Evolutionary conservation across 192 early-diverging fungal species (phyloP).

Genomic region (Obelidium mucronatum): DNA sequence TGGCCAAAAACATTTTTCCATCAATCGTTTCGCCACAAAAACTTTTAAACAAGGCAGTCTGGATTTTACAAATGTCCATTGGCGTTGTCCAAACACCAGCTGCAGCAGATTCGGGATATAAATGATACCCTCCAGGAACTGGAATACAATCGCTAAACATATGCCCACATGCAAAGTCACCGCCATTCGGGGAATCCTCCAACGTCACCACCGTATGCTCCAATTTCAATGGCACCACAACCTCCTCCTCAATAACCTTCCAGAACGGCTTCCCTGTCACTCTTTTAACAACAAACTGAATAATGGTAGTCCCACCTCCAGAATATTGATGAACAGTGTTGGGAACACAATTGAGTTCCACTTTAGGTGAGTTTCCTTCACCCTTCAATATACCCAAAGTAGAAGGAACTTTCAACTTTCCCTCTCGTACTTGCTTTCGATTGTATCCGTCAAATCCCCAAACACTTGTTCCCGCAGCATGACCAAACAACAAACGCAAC

Average conservation of each 20-base stretch:
- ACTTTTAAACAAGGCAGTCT: not conserved
- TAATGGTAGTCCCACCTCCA: conserved; percentile 37
- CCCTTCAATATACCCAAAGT: conserved; percentile 31
- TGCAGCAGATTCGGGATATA: conserved; percentile 46
- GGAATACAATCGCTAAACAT: conserved; percentile 11
- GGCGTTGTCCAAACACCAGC: conserved; percentile 47
- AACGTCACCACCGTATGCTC: conserved; percentile 32
- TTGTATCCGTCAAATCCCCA: conserved; percentile 43
- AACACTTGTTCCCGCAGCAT: conserved; percentile 39
- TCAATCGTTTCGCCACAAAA: not conserved
- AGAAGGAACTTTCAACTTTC: conserved; percentile 16
- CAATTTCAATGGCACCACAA: conserved; percentile 37
- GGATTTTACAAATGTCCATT: conserved; percentile 17
- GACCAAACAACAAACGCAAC: conserved; percentile 40
- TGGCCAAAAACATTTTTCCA: not conserved
- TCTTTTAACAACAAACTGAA: conserved; percentile 43
- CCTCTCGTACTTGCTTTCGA: conserved; percentile 7
- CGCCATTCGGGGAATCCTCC: conserved; percentile 3
- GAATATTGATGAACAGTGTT: conserved; percentile 33
- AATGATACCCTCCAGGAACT: conserved; percentile 27
- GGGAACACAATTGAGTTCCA: conserved; percentile 28
- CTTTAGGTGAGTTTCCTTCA: conserved; percentile 28
- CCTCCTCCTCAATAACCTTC: conserved; percentile 25
- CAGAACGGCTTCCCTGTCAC: conserved; percentile 39
- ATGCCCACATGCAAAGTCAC: conserved; percentile 33